Percentiles rank a stretch among this genome's conserved stretches.
Evolutionary conservation across 179 eudicot genomes (phyloP).

Genomic region (Sideroxylon spinosum): DNA sequence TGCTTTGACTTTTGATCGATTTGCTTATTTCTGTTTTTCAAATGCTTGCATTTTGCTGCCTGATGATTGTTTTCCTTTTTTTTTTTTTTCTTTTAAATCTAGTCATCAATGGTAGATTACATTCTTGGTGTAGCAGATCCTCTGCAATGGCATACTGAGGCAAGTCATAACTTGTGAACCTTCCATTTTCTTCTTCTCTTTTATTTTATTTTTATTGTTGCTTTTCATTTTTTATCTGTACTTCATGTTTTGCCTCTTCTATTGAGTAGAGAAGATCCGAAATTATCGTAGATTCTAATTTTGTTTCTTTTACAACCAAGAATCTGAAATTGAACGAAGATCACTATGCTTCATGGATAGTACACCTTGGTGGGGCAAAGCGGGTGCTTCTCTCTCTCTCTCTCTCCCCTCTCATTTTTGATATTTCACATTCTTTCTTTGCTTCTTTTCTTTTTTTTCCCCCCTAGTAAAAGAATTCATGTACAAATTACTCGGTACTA

Average conservation of each 20-base stretch:
- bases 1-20: not conserved
- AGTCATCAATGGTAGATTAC: conserved; percentile 94
- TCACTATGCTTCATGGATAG: conserved; percentile 86
- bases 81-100: not conserved
- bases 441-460: not conserved
- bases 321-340: conserved; percentile 64
- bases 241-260: not conserved
- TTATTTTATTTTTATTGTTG: not conserved
- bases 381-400: conserved; percentile 47
- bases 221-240: not conserved
- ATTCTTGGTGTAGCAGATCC: conserved; percentile 88
- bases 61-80: not conserved
- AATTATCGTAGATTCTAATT: conserved; percentile 12
- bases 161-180: conserved; percentile 12
- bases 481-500: not conserved
- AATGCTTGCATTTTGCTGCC: not conserved
- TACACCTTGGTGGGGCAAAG: conserved; percentile 71
- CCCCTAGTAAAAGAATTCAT: not conserved
- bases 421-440: not conserved
- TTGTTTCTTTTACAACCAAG: conserved; percentile 29
- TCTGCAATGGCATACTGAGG: conserved; percentile 88
- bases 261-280: not conserved
- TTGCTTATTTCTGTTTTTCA: not conserved
- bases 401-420: not conserved
- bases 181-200: not conserved